These are phyloP conservation scores for Dryas integrifolia DNA, from an alignment of 331 rosid genomes.

Conservation along the genomic window DNA sequence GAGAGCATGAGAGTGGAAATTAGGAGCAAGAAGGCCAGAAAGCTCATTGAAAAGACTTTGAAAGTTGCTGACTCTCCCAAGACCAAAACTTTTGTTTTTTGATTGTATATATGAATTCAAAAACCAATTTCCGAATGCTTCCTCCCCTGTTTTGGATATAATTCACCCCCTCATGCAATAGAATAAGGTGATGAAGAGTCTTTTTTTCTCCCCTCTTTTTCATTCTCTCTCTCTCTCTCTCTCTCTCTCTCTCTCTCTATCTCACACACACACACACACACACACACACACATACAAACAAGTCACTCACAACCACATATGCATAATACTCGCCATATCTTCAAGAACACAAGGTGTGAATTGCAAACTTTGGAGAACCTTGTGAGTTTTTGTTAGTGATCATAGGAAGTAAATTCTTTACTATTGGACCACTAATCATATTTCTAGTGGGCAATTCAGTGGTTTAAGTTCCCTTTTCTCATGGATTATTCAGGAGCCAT, in stretches of 20 bases:
- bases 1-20: constrained; percentile 97
- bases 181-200: background rate
- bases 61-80: constrained; percentile 77
- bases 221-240: constrained; percentile 8
- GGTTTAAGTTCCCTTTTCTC: background rate
- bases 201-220: constrained; percentile 7
- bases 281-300: background rate
- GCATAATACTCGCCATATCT: background rate
- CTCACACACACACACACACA: background rate
- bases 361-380: background rate
- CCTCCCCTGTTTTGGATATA: background rate
- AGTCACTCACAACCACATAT: background rate
- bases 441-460: too few relatives aligned
- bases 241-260: constrained; percentile 2
- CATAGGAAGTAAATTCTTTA: background rate
- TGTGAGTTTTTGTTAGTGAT: background rate
- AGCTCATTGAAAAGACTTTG: constrained; percentile 70
- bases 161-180: background rate
- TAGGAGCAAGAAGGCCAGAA: constrained; percentile 76
- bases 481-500: background rate
- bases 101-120: constrained; percentile 16
- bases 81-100: constrained; percentile 47
- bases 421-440: background rate
- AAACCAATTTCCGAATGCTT: background rate
- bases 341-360: constrained; percentile 23